Evolutionary conservation across 2,329 filamentous ascomycete species (phyloP).

Genomic region (Sporothrix curviconia): DNA sequence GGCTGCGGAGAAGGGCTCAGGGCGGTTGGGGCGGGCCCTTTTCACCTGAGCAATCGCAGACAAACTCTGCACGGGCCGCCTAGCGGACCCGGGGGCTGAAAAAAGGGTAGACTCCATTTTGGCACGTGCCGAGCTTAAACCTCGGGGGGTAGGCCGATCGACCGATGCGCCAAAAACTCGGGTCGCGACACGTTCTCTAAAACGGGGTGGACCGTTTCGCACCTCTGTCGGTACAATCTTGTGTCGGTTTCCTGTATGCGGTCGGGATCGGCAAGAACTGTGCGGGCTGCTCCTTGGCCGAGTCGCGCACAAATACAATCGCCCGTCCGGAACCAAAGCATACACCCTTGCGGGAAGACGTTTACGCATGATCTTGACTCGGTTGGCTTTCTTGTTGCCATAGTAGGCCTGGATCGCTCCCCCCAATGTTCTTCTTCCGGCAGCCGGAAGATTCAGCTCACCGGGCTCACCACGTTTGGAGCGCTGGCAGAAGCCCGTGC

Average conservation of each 20-base stretch:
- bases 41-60: too few relatives aligned
- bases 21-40: too few relatives aligned
- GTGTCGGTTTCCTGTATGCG: too few relatives aligned
- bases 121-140: too few relatives aligned
- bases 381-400: constrained; percentile 62
- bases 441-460: constrained; percentile 67
- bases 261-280: constrained; percentile 79
- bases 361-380: constrained; percentile 67
- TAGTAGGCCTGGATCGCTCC: constrained; percentile 78
- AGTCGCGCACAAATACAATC: constrained; percentile 70
- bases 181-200: constrained; percentile 76
- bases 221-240: too few relatives aligned
- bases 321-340: constrained; percentile 76
- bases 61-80: too few relatives aligned
- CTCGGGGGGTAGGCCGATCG: constrained; percentile 57
- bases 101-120: too few relatives aligned
- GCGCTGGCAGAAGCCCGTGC: constrained; percentile 61
- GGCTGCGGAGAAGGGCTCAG: too few relatives aligned
- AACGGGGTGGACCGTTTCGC: constrained; percentile 76
- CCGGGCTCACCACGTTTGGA: constrained; percentile 58
- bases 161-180: constrained; percentile 76
- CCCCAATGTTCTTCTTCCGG: constrained; percentile 55
- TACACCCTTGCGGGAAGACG: constrained; percentile 70
- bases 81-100: too few relatives aligned
- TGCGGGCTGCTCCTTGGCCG: constrained; percentile 60